Evolutionary conservation across 176 grass and related monocot genomes (phyloP).

Genomic region (Coix lacrymajobi): DNA sequence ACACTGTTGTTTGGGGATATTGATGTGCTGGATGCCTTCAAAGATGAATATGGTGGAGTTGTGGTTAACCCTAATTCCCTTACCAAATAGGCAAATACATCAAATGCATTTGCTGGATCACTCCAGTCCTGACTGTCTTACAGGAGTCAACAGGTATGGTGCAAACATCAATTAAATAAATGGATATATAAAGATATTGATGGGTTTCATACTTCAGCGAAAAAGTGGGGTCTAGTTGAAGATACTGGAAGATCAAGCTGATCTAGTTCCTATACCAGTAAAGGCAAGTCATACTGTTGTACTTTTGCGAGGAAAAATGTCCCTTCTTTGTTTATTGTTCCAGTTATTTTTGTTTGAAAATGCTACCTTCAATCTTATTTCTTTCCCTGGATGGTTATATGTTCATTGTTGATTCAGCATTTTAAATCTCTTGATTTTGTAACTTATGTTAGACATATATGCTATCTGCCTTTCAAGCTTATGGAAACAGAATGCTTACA

Average conservation of each 20-base stretch:
- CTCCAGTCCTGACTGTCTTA: constrained; percentile 52
- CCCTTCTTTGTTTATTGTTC: neutral
- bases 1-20: constrained; percentile 27
- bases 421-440: neutral
- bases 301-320: neutral
- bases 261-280: constrained; percentile 53
- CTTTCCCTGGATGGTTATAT: neutral
- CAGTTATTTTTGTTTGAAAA: neutral
- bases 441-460: neutral
- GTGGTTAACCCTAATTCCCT: constrained; percentile 41
- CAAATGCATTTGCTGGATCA: constrained; percentile 49
- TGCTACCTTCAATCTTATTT: neutral
- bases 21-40: constrained; percentile 47
- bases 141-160: constrained; percentile 46
- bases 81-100: constrained; percentile 27
- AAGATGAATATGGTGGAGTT: constrained; percentile 68
- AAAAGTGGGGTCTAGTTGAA: constrained; percentile 66
- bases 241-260: constrained; percentile 53
- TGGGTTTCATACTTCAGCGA: constrained; percentile 35
- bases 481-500: no score
- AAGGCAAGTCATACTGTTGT: constrained; percentile 38
- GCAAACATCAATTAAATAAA: neutral
- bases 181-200: constrained; percentile 9
- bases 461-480: no score
- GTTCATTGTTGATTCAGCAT: neutral